These are phyloP conservation scores for Metschnikowia reukaufii DNA, from an alignment of 805 yeast species.

Conservation along the genomic window DNA sequence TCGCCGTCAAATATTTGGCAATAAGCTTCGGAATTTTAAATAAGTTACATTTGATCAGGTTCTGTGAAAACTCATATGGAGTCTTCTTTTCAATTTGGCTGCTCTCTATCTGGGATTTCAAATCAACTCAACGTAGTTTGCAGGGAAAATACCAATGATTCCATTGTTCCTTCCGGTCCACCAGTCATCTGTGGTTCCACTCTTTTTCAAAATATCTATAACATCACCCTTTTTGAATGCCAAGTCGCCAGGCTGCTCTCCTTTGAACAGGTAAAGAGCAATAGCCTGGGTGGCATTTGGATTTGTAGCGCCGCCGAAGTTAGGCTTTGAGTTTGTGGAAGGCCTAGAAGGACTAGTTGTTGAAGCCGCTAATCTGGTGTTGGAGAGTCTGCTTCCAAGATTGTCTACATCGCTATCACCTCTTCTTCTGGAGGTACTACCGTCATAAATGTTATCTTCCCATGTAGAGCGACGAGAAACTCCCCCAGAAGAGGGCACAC, in stretches of 20 bases:
- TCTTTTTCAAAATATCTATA: constrained; percentile 79
- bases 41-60: no score
- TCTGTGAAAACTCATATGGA: no score
- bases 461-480: constrained; percentile 51
- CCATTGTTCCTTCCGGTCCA: constrained; percentile 94
- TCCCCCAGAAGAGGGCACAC: constrained; percentile 11
- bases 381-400: constrained; percentile 36
- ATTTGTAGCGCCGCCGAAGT: constrained; percentile 37
- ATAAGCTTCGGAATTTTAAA: no score
- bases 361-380: constrained; percentile 26
- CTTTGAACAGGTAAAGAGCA: constrained; percentile 84
- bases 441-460: constrained; percentile 87
- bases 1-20: no score
- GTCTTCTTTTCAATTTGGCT: no score
- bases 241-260: constrained; percentile 91
- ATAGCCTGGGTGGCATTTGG: constrained; percentile 72
- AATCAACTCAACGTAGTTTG: constrained; percentile 86
- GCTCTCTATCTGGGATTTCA: constrained; percentile 19
- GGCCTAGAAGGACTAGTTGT: constrained; percentile 37
- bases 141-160: constrained; percentile 91
- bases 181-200: constrained; percentile 94
- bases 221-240: constrained; percentile 94
- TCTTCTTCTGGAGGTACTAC: constrained; percentile 29
- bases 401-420: constrained; percentile 34
- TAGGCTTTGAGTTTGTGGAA: constrained; percentile 39